Evolutionary conservation across 2,329 filamentous ascomycete species (phyloP), one percentile per base, ranked within the genome.

Genomic region (Botrytis porri): DNA sequence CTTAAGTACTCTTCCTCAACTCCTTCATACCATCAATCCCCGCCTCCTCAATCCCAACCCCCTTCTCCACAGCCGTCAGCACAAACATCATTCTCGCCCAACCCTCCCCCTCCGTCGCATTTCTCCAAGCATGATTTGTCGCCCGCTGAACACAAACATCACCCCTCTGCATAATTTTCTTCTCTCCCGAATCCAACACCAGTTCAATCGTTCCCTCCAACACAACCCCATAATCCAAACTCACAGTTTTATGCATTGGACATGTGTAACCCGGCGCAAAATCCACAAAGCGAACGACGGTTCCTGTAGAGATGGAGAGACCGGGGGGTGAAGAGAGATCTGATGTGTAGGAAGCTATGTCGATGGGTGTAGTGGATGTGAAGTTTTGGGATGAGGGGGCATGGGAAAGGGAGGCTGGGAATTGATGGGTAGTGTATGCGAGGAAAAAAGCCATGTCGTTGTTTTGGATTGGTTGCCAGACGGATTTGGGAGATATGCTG

Each of bases 121-220:
- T 80, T 45, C 71, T 76, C 84, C 85, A 87, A 18, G 79, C 77
- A 77, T 87, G 85, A 71, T 83, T 85, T 14, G 81, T 82, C 0
- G 84, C 85, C 63, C 83, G 79, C 75, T 85, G 83, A 0, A 85
- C 80, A 65, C 84, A 79, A 25, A 83, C 75, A 73, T 86, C 84
- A 7, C 84, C 84, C 3, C 79, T 77, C n/a, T 75, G 73, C 43
- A 85, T 66, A 0, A 79, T 79, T 74, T 77, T 83, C 76, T 81
- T 82, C 70, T 83, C 83, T 9, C 84, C 83, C 5, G 79, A 77
- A 73, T 85, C 84, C 1, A 86, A 79, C 8, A 73, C 76, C n/a
- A 84, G 75, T 6, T 83, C 82, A 9, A 85, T 81, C 71, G 81
- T 80, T 2, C 84, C 84, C 12, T 80, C 78, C 12, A 85, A 25